Base-by-base conservation (phyloP, 306 rosid genomes). In the Leucaena leucocephala region DNA sequence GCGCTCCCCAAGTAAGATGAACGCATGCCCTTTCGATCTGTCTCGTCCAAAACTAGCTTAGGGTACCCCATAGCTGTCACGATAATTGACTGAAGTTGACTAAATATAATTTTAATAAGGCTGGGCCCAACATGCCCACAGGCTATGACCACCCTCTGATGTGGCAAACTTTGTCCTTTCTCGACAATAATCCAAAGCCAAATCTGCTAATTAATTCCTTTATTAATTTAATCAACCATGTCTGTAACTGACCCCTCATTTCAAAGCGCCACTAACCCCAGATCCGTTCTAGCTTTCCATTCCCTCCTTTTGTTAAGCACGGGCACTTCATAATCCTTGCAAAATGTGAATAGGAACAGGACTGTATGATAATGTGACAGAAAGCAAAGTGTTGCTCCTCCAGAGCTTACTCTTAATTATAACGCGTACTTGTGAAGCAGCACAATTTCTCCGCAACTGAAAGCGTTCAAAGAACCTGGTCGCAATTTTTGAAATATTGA, bases 91-190 rank as follows among this genome's bases (percentile, higher is more conserved):
- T 76, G 49, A 76, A 49, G 63, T 64, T n/a, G 69, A 45, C 71
- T 27, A 3, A 21, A 55, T 9, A 35, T 27, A 43, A 59, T 27
- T 59, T 59, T 10, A 39, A 40, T n/a, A 45, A 45, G 7, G 40
- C 33, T 27, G 58, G 70, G 78, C 34, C 70, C 34, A 1, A 13
- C 12, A 34, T 44, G 61, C 22, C 46, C 79, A 75, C 9, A 62
- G 71, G 46, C 48, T 62, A 10, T 7, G 19, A 63, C 33, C 40
- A 65, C 58, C 36, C 2, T 42, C 52, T 19, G 80, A 76, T 27
- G 17, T 36, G 73, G 50, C 70, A 76, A 76, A 38, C 1, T 76
- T 65, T 65, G 80, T 68, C 52, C 80, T 34, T 52, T 42, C 73
- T 19, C 6, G 8, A 19, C 64, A 49, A 49, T 46, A 17, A 61